Conservation (phyloP, 2,329 filamentous ascomycete genomes). For the Tolypocladium album region DNA sequence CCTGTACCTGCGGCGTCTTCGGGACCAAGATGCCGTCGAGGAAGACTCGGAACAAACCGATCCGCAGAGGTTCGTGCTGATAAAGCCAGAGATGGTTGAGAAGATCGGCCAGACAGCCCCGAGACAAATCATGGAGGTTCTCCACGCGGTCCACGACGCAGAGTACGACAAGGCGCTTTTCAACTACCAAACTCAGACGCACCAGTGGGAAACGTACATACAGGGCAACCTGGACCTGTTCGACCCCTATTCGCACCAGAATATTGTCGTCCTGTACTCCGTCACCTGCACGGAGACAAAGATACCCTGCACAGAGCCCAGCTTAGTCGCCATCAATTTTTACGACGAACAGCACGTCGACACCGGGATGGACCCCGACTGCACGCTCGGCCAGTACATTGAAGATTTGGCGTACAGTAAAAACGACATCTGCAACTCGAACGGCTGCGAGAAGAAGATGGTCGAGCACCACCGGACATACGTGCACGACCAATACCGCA, state of each 20-base stretch:
- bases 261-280: constrained; percentile 89
- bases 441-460: constrained; percentile 82
- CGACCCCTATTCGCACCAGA: constrained; percentile 91
- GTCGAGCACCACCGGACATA: constrained; percentile 91
- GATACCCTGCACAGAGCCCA: constrained; percentile 84
- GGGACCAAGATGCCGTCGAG: constrained; percentile 60
- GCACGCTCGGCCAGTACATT: constrained; percentile 88
- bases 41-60: constrained; percentile 52
- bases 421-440: constrained; percentile 66
- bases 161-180: constrained; percentile 94
- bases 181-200: constrained; percentile 87
- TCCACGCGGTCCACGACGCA: constrained; percentile 90
- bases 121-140: constrained; percentile 79
- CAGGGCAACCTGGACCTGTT: constrained; percentile 82
- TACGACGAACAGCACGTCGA: constrained; percentile 85
- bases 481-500: constrained; percentile 88
- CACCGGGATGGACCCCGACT: constrained; percentile 67
- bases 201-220: constrained; percentile 93
- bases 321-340: constrained; percentile 81
- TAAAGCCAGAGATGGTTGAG: constrained; percentile 93
- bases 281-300: constrained; percentile 89
- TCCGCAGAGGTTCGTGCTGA: constrained; percentile 72
- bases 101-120: constrained; percentile 69
- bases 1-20: constrained; percentile 68
- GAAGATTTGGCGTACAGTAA: constrained; percentile 77